Evolutionary conservation across 305 asterid species (phyloP), one percentile per base, ranked within the genome.

Genomic region (Caryopteris hybrid): DNA sequence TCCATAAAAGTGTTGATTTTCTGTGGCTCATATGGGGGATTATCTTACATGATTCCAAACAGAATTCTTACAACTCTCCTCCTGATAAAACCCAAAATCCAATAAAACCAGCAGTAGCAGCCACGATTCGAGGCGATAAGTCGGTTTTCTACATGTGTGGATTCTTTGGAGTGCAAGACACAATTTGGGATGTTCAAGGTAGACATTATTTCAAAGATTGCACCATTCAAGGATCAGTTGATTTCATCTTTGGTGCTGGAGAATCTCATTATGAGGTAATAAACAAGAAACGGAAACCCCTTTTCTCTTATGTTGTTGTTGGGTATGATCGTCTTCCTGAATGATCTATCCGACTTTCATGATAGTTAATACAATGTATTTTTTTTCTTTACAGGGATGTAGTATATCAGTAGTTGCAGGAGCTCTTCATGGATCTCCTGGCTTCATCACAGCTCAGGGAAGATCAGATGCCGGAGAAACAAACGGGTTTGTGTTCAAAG

Each of bases 391-490:
- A 8, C 42, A 86, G 96, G 64, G 78, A 18, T 88, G 92, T 51
- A 74, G 63, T 0, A 79, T 91, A 64, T 76, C 81, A 16, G 85
- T 78, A 3, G 74, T 59, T 3, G 82, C 81, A 23, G 72, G 68
- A 51, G 68, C 25, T 2, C 43, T 74, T 23, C 1, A 67, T 8
- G 81, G 83, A 34, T 18, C 23, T 18, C 23, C 82, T 0, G 95
- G 97, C 3, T 86, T 33, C 82, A 86, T 92, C 36, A 85, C 98
- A 11, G 98, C 98, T 10, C 98, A 89, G 33, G 93, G 71, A 61
- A 83, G 97, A 78, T n/a, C 61, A 20, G 0, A 23, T 2, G 70
- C 73, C 4, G 1, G 22, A 0, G 91, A 89, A 5, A 20, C 80
- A 3, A 80, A 63, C 39, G 98, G 96, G 0, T 92, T 92, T 27